Base-by-base conservation (phyloP, 2,329 filamentous ascomycete genomes). In the Coleophoma cylindrospora region DNA sequence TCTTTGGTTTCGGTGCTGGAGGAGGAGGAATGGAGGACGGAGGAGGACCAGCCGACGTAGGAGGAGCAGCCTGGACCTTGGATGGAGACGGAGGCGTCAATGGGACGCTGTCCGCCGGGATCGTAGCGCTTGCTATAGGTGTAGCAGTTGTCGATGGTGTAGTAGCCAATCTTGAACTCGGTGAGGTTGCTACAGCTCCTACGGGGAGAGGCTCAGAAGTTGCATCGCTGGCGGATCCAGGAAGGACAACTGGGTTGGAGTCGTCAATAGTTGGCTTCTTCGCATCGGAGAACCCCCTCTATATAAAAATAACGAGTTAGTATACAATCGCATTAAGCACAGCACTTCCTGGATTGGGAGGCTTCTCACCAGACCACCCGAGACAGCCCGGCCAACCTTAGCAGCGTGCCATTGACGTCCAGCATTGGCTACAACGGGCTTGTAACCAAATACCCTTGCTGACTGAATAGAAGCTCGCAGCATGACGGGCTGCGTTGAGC, bases 381-480 rank as follows among this genome's bases (percentile, higher is more conserved):
- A 57, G 43, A 47, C 47, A 52, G 57, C 64, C 61, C 67, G 66
- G 62, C 67, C 65, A 64, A 66, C 65, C 52, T 68, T 68, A 54
- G 68, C 64, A 57, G 67, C 64, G 55, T 78, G 76, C 80, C 79
- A 83, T 82, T 83, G 80, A 67, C 75, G 78, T 68, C 71, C 70
- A 60, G 72, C 71, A 65, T 72, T 70, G 63, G 76, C 73, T 68
- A 72, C 72, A 67, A 72, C 62, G 64, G 79, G 73, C 71, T 73
- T 76, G 68, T 72, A 71, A 71, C 76, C 73, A 67, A 83, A 70
- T 64, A 75, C 73, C 75, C 75, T 80, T 66, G 77, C 77, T 68
- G 81, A 82, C 74, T 76, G 80, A 74, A 85, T 72, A 70, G 81
- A 84, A 69, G 79, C 80, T 74, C 81, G 82, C 79, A 86, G 77